A percentile compares a stretch with the other conserved stretches of the same genome.
These are phyloP conservation scores for Mucor mucedo DNA, from an alignment of 371 early-diverging fungal genomes.

Conservation along the genomic window DNA sequence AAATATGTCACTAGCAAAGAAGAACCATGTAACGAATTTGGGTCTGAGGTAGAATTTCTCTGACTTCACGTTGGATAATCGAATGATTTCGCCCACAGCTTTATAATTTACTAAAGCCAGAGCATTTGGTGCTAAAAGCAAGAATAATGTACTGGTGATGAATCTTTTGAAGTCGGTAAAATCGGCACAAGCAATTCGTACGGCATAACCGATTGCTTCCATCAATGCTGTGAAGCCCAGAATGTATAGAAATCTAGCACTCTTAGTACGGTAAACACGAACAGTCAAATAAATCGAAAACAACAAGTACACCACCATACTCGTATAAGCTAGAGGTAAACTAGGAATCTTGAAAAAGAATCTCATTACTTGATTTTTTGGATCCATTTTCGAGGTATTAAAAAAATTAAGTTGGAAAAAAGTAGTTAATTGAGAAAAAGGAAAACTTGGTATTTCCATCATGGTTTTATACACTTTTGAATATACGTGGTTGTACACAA, in stretches of 20 bases:
- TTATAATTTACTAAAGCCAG: constrained; percentile 37
- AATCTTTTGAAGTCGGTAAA: not conserved
- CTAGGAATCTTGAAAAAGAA: not conserved
- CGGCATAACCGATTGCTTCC: not conserved
- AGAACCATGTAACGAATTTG: constrained; percentile 49
- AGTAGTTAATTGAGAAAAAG: too few species aligned
- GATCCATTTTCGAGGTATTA: not conserved
- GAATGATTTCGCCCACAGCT: constrained; percentile 37
- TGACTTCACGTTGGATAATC: constrained; percentile 12
- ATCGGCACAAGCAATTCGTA: not conserved
- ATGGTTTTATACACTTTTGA: too few species aligned
- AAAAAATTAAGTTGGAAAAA: too few species aligned
- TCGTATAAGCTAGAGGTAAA: not conserved
- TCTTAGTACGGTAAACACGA: not conserved
- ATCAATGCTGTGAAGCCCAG: not conserved
- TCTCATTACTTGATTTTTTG: not conserved
- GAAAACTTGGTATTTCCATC: too few species aligned
- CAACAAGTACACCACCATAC: not conserved
- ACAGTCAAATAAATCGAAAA: not conserved
- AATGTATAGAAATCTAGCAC: not conserved
- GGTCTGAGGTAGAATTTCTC: constrained; percentile 32
- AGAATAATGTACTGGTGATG: not conserved
- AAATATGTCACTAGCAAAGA: constrained; percentile 42
- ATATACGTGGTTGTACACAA: too few species aligned
- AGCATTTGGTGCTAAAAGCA: constrained; percentile 1